phyloP scores from a whole-genome alignment of 306 rosid species.

The Cicer arietinum region DNA sequence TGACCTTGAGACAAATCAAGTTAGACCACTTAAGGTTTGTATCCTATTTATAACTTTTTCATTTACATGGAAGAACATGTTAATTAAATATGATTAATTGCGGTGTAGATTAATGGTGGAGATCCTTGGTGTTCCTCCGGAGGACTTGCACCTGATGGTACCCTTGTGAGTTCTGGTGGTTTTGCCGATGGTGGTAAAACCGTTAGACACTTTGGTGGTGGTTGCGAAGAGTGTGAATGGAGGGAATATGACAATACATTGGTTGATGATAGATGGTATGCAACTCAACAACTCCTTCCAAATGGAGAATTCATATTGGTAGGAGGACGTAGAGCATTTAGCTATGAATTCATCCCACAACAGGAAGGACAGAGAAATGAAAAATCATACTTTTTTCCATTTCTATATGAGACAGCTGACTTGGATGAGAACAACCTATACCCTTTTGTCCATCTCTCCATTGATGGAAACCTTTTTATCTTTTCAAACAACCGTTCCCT shows the following conservation, averaged over 20 bases:
- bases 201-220: slow-evolving; percentile 48
- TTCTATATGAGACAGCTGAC: slow-evolving; percentile 67
- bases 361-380: slow-evolving; percentile 41
- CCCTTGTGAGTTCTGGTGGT: slow-evolving; percentile 70
- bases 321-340: slow-evolving; percentile 76
- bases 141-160: slow-evolving; percentile 72
- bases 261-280: slow-evolving; percentile 75
- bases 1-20: slow-evolving; percentile 54
- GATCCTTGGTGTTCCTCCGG: slow-evolving; percentile 97
- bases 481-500: slow-evolving; percentile 82
- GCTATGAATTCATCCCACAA: slow-evolving; percentile 64
- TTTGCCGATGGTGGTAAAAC: slow-evolving; percentile 54
- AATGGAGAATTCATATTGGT: slow-evolving; percentile 66
- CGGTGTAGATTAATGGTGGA: slow-evolving; percentile 33
- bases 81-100: neutral
- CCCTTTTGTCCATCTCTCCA: slow-evolving; percentile 75
- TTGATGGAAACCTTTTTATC: slow-evolving; percentile 78
- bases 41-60: neutral
- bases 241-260: slow-evolving; percentile 53
- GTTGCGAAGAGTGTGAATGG: slow-evolving; percentile 59
- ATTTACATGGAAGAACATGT: neutral
- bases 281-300: slow-evolving; percentile 65
- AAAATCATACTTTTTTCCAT: slow-evolving; percentile 47
- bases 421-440: slow-evolving; percentile 85
- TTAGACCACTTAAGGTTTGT: slow-evolving; percentile 73